phyloP scores from a whole-genome alignment of 352 stramenopile species.

The Globisporangium irregulare region DNA sequence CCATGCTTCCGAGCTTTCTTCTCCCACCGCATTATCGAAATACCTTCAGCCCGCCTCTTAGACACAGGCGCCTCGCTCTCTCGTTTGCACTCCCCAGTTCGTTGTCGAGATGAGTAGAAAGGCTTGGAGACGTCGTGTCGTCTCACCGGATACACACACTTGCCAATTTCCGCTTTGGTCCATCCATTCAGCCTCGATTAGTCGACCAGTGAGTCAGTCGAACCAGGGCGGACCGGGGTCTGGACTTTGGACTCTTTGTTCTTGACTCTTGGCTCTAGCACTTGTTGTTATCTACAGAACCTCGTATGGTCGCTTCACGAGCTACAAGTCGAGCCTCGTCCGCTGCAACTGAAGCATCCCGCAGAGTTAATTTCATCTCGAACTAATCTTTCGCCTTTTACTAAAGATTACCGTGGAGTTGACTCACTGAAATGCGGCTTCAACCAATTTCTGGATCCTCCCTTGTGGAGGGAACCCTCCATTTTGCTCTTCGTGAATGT shows the following conservation, averaged over 20 bases:
- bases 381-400: constrained; percentile 94
- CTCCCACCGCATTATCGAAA: not conserved
- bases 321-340: not conserved
- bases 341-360: not conserved
- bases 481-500: too few relatives aligned
- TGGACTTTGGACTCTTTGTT: not conserved
- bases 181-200: not conserved
- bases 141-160: not conserved
- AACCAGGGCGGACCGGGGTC: not conserved
- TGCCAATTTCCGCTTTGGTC: not conserved
- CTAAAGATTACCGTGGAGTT: constrained; percentile 92
- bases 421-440: constrained; percentile 71
- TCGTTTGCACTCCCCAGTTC: not conserved
- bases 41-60: not conserved
- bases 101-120: not conserved
- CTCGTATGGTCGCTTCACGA: not conserved
- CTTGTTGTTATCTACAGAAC: not conserved
- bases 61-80: not conserved
- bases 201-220: not conserved
- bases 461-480: constrained; percentile 2
- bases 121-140: not conserved
- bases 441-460: constrained; percentile 45
- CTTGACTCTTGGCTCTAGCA: too few relatives aligned
- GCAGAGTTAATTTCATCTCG: constrained; percentile 67
- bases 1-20: not conserved